A percentile compares a stretch with the other conserved stretches of the same genome.
Conservation (phyloP, 768 basidiomycete species). For the Psilocybe azurescens region DNA sequence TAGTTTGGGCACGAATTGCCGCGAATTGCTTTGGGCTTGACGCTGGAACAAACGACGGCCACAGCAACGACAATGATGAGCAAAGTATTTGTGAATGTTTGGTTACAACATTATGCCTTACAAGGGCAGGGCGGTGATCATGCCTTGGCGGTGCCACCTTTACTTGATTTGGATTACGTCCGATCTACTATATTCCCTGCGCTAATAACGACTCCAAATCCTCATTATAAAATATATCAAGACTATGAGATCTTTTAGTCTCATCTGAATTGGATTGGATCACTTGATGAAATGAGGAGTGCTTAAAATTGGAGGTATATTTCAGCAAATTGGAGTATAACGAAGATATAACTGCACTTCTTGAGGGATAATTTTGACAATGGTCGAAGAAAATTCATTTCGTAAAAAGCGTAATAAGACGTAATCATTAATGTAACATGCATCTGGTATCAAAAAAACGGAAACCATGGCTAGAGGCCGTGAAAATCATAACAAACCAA, state of each 20-base stretch:
- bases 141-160: neutral
- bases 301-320: no score
- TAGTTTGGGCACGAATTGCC: constrained; percentile 18
- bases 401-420: no score
- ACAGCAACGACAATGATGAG: constrained; percentile 35
- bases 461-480: neutral
- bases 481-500: neutral
- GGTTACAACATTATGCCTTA: constrained; percentile 4
- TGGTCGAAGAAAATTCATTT: no score
- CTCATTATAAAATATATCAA: no score
- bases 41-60: constrained; percentile 27
- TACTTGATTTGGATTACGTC: neutral
- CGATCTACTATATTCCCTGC: neutral
- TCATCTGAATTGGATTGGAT: no score
- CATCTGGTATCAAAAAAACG: neutral
- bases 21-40: constrained; percentile 26
- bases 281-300: no score
- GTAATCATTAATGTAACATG: neutral
- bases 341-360: no score
- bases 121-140: neutral
- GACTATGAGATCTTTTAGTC: no score
- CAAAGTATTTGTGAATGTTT: constrained; percentile 34
- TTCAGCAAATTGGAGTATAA: no score
- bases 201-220: no score
- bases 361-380: no score